Evolutionary conservation across 2,329 filamentous ascomycete species (phyloP), one percentile per base, ranked within the genome.

Genomic region (Leptographium lundbergii): DNA sequence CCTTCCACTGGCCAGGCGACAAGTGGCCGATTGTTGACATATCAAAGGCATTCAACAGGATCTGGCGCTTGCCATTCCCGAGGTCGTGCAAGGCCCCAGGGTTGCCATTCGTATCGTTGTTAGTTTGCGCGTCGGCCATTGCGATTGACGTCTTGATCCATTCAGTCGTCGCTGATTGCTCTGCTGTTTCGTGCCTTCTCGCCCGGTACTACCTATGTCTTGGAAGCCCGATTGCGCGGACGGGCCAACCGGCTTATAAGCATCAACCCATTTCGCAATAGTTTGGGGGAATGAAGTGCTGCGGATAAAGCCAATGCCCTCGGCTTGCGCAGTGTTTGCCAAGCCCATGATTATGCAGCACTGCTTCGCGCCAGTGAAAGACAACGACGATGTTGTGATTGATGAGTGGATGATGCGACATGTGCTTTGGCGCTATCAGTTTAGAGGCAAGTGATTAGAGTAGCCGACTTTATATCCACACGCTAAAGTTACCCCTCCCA

Each of bases 21-120:
- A 61, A 22, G 42, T 61, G 60, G 14, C 52, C 54, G 6, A 54
- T 22, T n/a, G 60, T 57, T 9, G 54, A 61, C 60, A 61, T 61
- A 53, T 61, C 60, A 56, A 61, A 61, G 17, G 60, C 60, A 54
- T 61, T 61, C 11, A 61, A 22, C 17, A 61, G n/a, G 39, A 61
- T 60, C 39, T 48, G 54, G 19, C 7, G 34, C 54, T 56, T 56
- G 42, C 54, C 54, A 11, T 50, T 56, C 6, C 27, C 54, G 22
- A 56, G 39, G 17, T 47, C 36, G 25, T 55, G 54, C 22, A 6
- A 13, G 0, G 10, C 24, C 17, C 42, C 2, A 45, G 19, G 6
- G 19, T 7, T 45, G 42, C 42, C 42, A 19, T 42, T 14, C 5
- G 39, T 17, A n/a, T 45, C 5, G 22, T 24, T 10, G 4, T 6